These are phyloP conservation scores for Quambalaria eucalypti DNA, from an alignment of 1,284 basidiomycete genomes.

Conservation along the genomic window DNA sequence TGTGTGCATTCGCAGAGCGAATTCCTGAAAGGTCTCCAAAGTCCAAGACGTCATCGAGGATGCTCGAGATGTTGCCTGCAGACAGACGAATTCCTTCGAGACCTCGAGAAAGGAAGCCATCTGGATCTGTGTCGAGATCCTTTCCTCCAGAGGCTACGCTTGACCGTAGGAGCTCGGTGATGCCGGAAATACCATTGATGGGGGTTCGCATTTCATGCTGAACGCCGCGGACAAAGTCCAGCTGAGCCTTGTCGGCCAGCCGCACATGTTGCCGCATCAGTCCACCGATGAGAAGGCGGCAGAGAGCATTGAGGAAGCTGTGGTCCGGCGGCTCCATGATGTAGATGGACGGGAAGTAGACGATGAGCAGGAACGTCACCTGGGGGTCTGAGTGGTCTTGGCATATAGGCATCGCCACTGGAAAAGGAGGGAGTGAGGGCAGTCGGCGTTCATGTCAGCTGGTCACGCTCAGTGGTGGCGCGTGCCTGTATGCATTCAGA, in stretches of 20 bases:
- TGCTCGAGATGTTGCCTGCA: constrained; percentile 22
- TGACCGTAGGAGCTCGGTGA: constrained; percentile 25
- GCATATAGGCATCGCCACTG: not conserved
- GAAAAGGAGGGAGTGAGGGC: not conserved
- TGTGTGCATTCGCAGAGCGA: not conserved
- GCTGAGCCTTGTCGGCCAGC: constrained; percentile 24
- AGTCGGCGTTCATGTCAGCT: not conserved
- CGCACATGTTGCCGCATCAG: constrained; percentile 22
- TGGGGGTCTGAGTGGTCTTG: not conserved
- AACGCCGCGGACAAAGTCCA: constrained; percentile 23
- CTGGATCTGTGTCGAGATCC: constrained; percentile 18
- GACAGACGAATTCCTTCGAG: constrained; percentile 28
- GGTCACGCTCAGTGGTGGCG: no score
- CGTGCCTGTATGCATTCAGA: not conserved
- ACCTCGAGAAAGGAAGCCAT: constrained; percentile 20
- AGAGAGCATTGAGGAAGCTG: constrained; percentile 17
- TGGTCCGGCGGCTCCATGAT: constrained; percentile 19
- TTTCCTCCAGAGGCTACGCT: constrained; percentile 11
- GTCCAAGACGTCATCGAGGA: constrained; percentile 34
- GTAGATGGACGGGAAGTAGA: constrained; percentile 12
- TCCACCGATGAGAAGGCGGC: constrained; percentile 12
- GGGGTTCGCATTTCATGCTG: constrained; percentile 36
- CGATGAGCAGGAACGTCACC: constrained; percentile 16
- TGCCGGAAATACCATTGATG: constrained; percentile 30
- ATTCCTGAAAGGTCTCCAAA: constrained; percentile 25